Evolutionary conservation across 768 basidiomycete species (phyloP), one percentile per base, ranked within the genome.

Genomic region (Cubamyces sp.): DNA sequence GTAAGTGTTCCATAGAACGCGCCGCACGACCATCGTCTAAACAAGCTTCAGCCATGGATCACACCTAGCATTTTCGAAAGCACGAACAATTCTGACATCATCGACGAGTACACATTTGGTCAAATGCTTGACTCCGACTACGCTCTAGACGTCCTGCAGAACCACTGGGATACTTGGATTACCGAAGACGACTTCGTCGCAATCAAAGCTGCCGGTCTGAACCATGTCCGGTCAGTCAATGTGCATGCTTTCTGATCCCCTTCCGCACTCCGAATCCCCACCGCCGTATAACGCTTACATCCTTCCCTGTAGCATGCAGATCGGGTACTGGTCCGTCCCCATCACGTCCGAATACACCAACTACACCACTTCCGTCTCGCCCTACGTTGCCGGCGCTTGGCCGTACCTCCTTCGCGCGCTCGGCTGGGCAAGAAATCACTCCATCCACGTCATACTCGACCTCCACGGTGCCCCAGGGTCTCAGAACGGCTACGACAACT

Each of bases 311-410:
- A 89, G 88, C 30, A 87, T 91, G 68, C 88, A 88, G 5, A 62
- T 90, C 6, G 88, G 88, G 9, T 91, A 86, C 71, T 91, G 89
- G 89, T 87, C 87, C n/a, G 82, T 90, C n/a, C 88, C 88, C 0
- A 73, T 87, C 37, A 82, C 82, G 3, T 76, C 84, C 34, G 73
- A 79, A 15, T 81, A 84, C 64, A 87, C 85, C 6, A 78, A 79
- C 51, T 67, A 52, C 52, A 65, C 62, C 34, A 79, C 80, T 3
- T 81, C 80, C 18, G 76, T 79, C 15, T 70, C 75, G 2, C 87
- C 87, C 0, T 89, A 84, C 69, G 77, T 81, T 48, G 71, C 84
- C 0, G 88, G 88, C 9, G 88, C 87, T 30, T 90, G 87, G 75
- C 79, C 86, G 2, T 88, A 88, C 72, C 79, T 91, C 62, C 77